Evolutionary conservation across 2,329 filamentous ascomycete genomes (phyloP), one percentile per base, ranked within the genome.

Genomic region (Xylariaceae sp.): DNA sequence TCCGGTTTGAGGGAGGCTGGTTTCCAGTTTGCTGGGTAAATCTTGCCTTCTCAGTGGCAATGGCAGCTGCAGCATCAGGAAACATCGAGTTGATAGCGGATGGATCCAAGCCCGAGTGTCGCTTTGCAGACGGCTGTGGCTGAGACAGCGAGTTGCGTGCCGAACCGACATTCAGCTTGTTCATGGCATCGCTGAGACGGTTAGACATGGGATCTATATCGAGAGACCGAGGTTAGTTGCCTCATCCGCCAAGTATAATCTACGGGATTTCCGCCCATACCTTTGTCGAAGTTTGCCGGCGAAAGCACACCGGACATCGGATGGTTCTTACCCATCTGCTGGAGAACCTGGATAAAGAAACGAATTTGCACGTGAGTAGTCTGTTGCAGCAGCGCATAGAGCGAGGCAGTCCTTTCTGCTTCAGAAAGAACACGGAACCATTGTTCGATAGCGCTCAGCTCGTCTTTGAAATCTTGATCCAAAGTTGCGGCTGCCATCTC

Each of bases 401-500:
- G 73, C 39, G 93, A 93, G 51, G 93, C 93, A 17, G 93, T 98
- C 52, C 93, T 81, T 71, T 98, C 93, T 22, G 93, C 91, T 71
- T 97, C 93, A 63, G 92, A 97, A 54, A 98, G 75, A 43, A 98
- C 93, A 52, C 91, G 86, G 69, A 98, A 98, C 93, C 93, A 98
- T 74, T 98, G 93, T 72, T 98, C 93, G 63, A 98, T 98, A 57
- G 93, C 93, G 65, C 90, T 96, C 50, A 98, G 80, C 69, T 98
- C 93, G 69, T 97, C 93, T 73, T 98, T 98, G 76, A 98, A 98
- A 65, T 98, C 93, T 73, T 98, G 93, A 65, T 98, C 93, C 44
- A 97, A 75, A n/a, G 93, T 97, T 22, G 93, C 93, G 23, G 92
- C 91, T 35, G 93, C 93, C 93, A 98, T 98, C 67, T 98, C 93